Percentiles rank a stretch among this genome's conserved stretches.
These are phyloP conservation scores for Colletotrichum lini DNA, from an alignment of 2,329 filamentous ascomycete genomes.

Conservation along the genomic window DNA sequence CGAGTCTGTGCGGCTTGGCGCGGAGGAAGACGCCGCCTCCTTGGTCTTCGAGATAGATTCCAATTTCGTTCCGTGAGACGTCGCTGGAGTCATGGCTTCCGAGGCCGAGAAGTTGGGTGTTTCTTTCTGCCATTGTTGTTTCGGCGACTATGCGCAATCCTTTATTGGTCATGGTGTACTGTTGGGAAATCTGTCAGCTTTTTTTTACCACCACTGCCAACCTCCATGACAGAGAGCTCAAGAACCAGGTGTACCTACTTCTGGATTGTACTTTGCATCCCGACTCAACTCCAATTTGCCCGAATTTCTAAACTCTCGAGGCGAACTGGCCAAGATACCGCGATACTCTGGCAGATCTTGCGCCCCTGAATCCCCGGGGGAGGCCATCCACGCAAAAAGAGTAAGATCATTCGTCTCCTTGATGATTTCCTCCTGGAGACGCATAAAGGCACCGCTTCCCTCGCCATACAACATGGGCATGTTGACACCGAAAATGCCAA, in stretches of 20 bases:
- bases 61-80: neutral
- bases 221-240: neutral
- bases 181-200: neutral
- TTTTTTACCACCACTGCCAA: neutral
- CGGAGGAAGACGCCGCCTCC: neutral
- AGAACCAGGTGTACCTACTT: neutral
- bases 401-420: neutral
- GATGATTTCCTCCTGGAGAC: constrained; percentile 35
- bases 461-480: constrained; percentile 49
- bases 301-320: neutral
- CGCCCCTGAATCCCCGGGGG: neutral
- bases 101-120: neutral
- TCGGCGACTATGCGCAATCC: neutral
- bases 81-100: neutral
- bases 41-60: neutral
- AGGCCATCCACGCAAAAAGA: neutral
- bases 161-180: neutral
- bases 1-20: neutral
- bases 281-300: neutral
- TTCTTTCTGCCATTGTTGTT: neutral
- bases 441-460: constrained; percentile 44
- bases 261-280: neutral
- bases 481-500: constrained; percentile 48
- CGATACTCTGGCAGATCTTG: neutral
- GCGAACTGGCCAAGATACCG: neutral